Percentiles rank a stretch among this genome's conserved stretches.
Conservation (phyloP, 129 eudicot genomes). For the Flaveria brownii region DNA sequence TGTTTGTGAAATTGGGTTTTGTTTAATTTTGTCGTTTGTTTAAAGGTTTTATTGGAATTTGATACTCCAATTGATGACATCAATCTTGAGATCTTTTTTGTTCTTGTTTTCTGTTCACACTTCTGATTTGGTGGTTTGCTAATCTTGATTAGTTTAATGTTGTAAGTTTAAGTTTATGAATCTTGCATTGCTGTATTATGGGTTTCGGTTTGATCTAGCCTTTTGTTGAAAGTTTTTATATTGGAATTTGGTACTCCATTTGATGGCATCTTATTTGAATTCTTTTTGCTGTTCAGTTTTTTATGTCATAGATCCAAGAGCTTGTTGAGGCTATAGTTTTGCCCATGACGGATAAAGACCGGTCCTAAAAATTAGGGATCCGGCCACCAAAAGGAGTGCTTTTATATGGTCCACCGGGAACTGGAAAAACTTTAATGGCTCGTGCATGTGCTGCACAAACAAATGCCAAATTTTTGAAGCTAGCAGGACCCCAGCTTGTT, state of each 20-base stretch:
- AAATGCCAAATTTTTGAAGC: conserved; percentile 90
- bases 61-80: no score
- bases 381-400: conserved; percentile 99
- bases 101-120: no score
- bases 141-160: no score
- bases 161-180: background rate
- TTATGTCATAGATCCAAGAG: conserved; percentile 74
- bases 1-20: no score
- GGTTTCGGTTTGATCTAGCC: no score
- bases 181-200: conserved; percentile 14
- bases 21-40: no score
- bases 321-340: conserved; percentile 93
- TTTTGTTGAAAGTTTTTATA: background rate
- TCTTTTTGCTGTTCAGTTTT: background rate
- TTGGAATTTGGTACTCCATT: background rate
- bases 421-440: conserved; percentile 98
- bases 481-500: conserved; percentile 98
- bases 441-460: conserved; percentile 99
- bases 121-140: no score
- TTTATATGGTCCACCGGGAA: conserved; percentile 96
- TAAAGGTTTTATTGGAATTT: no score
- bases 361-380: conserved; percentile 80
- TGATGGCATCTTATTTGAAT: conserved; percentile 2
- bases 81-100: no score
- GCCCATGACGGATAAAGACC: conserved; percentile 97